A percentile compares a stretch with the other conserved stretches of the same genome.
These are phyloP conservation scores for Phyllosticta paracitricarpa DNA, from an alignment of 2,329 filamentous ascomycete genomes.

Conservation along the genomic window DNA sequence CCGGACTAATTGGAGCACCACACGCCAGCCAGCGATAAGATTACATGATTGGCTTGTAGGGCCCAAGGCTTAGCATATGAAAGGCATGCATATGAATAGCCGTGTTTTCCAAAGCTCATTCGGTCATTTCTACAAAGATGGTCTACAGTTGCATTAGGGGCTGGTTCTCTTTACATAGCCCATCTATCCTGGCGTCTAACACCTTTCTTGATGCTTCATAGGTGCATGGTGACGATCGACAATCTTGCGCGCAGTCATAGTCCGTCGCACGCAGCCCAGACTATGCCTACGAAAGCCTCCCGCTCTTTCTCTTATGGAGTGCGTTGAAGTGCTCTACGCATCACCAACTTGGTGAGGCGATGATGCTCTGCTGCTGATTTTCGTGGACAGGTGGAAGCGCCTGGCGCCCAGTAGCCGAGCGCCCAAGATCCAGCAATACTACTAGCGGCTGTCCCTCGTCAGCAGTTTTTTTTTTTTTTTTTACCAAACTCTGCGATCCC, in stretches of 20 bases:
- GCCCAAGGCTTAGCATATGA: neutral
- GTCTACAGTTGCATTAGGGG: neutral
- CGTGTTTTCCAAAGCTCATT: neutral
- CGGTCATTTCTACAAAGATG: neutral
- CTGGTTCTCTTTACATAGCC: neutral
- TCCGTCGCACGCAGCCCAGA: neutral
- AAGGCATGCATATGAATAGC: neutral
- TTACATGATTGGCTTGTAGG: conserved; percentile 10
- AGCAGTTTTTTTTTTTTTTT: neutral
- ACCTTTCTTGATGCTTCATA: neutral
- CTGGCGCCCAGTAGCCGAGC: neutral
- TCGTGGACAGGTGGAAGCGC: neutral
- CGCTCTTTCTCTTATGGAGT: neutral
- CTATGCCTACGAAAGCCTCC: neutral
- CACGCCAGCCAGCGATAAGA: conserved; percentile 9
- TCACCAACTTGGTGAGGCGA: neutral
- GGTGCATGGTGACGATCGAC: neutral
- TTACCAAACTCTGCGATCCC: neutral
- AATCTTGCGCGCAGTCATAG: neutral
- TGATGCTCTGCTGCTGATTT: neutral
- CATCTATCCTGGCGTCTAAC: neutral
- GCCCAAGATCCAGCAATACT: neutral
- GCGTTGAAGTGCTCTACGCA: neutral
- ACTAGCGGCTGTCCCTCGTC: neutral
- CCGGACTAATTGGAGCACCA: conserved; percentile 4